Percentiles rank a stretch among this genome's conserved stretches.
Evolutionary conservation across 129 eudicot genomes (phyloP).

Genomic region (Erigeron canadensis): DNA sequence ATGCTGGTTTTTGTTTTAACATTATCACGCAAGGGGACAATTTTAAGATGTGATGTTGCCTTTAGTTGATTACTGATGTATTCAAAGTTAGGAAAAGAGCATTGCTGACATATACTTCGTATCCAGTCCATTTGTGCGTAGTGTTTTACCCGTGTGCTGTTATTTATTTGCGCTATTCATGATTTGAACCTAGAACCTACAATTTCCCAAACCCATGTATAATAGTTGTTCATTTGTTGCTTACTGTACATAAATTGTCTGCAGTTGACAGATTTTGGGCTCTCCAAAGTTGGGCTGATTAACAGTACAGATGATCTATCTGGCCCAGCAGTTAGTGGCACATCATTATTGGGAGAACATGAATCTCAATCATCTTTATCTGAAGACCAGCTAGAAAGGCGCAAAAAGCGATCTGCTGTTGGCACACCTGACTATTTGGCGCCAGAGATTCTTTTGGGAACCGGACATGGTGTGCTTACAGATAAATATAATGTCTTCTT

Average conservation of each 20-base stretch:
- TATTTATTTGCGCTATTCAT: no score
- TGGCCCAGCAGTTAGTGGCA: conserved; percentile 93
- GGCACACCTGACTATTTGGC: conserved; percentile 99
- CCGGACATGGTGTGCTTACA: conserved; percentile 82
- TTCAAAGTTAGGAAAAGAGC: not conserved
- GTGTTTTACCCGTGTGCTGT: no score
- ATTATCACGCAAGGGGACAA: not conserved
- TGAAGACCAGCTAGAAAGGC: conserved; percentile 82
- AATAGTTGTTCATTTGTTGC: conserved; percentile 17
- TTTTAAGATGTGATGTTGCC: not conserved
- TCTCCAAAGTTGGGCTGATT: conserved; percentile 97
- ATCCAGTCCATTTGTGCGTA: not conserved
- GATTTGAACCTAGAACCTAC: no score
- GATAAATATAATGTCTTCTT: not conserved
- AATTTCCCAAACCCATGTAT: no score
- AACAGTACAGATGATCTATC: conserved; percentile 96
- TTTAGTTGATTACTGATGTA: not conserved
- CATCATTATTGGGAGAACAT: conserved; percentile 79
- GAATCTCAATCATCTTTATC: conserved; percentile 61
- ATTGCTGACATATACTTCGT: not conserved
- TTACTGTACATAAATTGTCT: conserved; percentile 23
- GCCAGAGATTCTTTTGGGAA: conserved; percentile 99
- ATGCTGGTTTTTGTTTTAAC: not conserved
- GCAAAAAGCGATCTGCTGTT: conserved; percentile 96
- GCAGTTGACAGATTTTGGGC: conserved; percentile 99